phyloP scores from a whole-genome alignment of 2,329 filamentous ascomycete genomes.

The Aschersonia sp. region DNA sequence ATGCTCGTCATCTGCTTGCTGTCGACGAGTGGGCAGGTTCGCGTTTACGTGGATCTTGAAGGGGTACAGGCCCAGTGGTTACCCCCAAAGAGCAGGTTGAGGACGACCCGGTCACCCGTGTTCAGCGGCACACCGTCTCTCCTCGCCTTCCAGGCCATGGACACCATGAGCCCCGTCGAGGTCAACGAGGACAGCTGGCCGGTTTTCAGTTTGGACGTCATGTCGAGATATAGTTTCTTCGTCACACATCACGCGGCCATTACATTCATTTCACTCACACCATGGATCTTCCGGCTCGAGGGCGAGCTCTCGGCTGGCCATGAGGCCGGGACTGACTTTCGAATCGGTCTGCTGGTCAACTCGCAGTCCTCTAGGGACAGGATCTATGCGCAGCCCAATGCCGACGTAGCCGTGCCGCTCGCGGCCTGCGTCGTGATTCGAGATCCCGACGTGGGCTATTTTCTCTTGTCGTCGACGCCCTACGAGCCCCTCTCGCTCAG shows the following conservation, averaged over 20 bases:
- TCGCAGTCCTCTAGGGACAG: constrained; percentile 43
- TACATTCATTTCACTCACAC: constrained; percentile 42
- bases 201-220: constrained; percentile 45
- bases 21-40: constrained; percentile 44
- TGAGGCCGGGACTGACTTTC: constrained; percentile 44
- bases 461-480: constrained; percentile 43
- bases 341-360: constrained; percentile 43
- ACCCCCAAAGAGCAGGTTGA: constrained; percentile 38
- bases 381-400: constrained; percentile 37
- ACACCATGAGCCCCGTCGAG: constrained; percentile 40
- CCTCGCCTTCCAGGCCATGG: constrained; percentile 47
- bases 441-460: constrained; percentile 50
- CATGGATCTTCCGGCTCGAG: constrained; percentile 51
- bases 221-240: constrained; percentile 48
- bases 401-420: constrained; percentile 31
- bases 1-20: constrained; percentile 44
- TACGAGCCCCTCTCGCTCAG: constrained; percentile 42
- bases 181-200: constrained; percentile 44
- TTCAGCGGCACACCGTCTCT: constrained; percentile 30
- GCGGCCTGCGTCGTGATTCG: constrained; percentile 38
- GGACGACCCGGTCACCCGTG: constrained; percentile 23
- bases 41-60: constrained; percentile 46
- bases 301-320: constrained; percentile 41
- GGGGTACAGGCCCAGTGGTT: constrained; percentile 54
- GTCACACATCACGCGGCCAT: constrained; percentile 47